Evolutionary conservation across 345 rosid genomes (phyloP).

Genomic region (Boechera stricta): DNA sequence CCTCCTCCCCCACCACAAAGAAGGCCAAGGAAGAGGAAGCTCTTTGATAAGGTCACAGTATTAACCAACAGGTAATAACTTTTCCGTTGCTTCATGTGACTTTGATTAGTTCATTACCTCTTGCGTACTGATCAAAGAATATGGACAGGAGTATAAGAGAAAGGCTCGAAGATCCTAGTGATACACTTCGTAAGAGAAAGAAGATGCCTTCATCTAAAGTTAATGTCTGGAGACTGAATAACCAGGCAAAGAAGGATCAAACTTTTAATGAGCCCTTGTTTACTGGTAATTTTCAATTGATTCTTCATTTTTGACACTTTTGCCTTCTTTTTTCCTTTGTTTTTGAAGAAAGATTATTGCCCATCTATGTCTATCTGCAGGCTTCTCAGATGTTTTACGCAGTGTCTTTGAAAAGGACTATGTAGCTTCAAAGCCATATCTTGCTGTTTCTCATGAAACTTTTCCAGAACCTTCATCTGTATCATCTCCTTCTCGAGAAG

Average conservation of each 20-base stretch:
- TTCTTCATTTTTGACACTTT: constrained; percentile 14
- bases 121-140: constrained; percentile 28
- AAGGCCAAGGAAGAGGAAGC: constrained; percentile 54
- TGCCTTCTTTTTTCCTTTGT: constrained; percentile 13
- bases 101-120: constrained; percentile 6
- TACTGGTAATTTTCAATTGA: constrained; percentile 54
- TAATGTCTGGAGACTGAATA: constrained; percentile 65
- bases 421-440: constrained; percentile 51
- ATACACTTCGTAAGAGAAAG: constrained; percentile 59
- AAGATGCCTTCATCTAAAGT: constrained; percentile 53
- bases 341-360: constrained; percentile 17
- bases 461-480: constrained; percentile 35
- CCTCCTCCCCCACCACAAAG: constrained; percentile 62
- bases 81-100: constrained; percentile 1
- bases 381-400: constrained; percentile 53
- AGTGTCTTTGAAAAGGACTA: constrained; percentile 51
- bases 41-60: constrained; percentile 64
- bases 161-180: constrained; percentile 60
- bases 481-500: constrained; percentile 42
- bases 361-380: constrained; percentile 49
- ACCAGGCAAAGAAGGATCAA: constrained; percentile 56
- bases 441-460: constrained; percentile 51
- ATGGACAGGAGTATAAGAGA: constrained; percentile 59
- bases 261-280: constrained; percentile 58
- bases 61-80: constrained; percentile 64